Evolutionary conservation across 345 rosid species (phyloP).

Genomic region (Kernera saxatilis): DNA sequence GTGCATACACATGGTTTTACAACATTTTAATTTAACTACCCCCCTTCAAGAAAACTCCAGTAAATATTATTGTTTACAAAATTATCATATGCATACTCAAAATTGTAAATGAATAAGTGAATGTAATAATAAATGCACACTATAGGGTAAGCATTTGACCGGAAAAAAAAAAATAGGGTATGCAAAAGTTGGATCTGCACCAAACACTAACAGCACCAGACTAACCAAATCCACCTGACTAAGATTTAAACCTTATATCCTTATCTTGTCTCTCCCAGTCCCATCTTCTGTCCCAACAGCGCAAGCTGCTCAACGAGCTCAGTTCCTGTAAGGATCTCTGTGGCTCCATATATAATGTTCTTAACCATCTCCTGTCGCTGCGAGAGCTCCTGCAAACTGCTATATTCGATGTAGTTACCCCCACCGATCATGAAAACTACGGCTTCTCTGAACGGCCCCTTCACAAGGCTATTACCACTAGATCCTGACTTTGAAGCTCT

Average conservation of each 20-base stretch:
- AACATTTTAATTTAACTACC: not conserved
- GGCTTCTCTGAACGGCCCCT: slow-evolving; percentile 78
- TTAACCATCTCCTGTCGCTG: slow-evolving; percentile 59
- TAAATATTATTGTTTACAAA: too few species aligned
- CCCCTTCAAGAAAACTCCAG: too few species aligned
- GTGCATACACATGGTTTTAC: not conserved
- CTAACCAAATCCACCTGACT: not conserved
- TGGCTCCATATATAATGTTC: slow-evolving; percentile 75
- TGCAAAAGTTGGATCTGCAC: not conserved
- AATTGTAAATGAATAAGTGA: too few species aligned
- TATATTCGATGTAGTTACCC: slow-evolving; percentile 76
- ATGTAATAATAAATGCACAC: too few species aligned
- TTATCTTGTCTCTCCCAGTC: slow-evolving; percentile 35
- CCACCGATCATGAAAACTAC: slow-evolving; percentile 86
- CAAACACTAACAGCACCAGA: not conserved
- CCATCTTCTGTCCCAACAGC: slow-evolving; percentile 45
- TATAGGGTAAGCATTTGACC: not conserved
- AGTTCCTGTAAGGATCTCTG: slow-evolving; percentile 68
- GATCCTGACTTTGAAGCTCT: slow-evolving; percentile 68
- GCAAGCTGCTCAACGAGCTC: slow-evolving; percentile 78
- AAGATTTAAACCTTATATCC: not conserved
- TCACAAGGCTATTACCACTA: slow-evolving; percentile 47
- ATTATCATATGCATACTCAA: not conserved
- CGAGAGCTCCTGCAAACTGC: slow-evolving; percentile 68
- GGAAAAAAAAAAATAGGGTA: too few species aligned